Percentiles rank a stretch among this genome's conserved stretches.
Evolutionary conservation across 2,329 filamentous ascomycete genomes (phyloP).

Genomic region (Verticillium isaacii): DNA sequence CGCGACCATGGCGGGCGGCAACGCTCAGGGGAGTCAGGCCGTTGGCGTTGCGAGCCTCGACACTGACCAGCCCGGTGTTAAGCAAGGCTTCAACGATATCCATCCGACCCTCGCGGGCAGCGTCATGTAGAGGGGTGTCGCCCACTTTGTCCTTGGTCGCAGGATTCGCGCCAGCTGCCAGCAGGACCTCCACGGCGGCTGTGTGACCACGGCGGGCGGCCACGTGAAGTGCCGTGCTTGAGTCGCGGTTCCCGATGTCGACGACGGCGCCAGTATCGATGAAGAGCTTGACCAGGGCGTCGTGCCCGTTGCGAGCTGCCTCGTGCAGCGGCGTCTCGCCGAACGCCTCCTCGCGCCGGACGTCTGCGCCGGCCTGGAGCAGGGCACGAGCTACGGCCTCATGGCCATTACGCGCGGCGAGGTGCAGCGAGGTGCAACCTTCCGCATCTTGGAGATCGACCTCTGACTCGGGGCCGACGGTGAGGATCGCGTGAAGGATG

Average conservation of each 20-base stretch:
- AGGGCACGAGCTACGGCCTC: constrained; percentile 8
- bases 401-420: constrained; percentile 13
- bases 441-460: constrained; percentile 10
- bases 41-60: constrained; percentile 12
- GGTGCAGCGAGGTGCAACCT: constrained; percentile 11
- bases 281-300: constrained; percentile 4
- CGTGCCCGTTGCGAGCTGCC: constrained; percentile 8
- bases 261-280: constrained; percentile 11
- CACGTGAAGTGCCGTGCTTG: constrained; percentile 12
- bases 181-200: constrained; percentile 1
- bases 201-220: constrained; percentile 6
- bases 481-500: constrained; percentile 9
- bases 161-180: constrained; percentile 10
- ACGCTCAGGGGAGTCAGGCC: constrained; percentile 13
- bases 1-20: constrained; percentile 11
- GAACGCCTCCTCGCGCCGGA: constrained; percentile 12
- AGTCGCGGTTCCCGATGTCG: constrained; percentile 9
- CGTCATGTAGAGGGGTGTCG: constrained; percentile 13
- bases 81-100: constrained; percentile 11
- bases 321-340: constrained; percentile 11
- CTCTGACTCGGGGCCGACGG: constrained; percentile 1
- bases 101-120: constrained; percentile 9
- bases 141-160: constrained; percentile 12
- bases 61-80: constrained; percentile 9
- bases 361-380: constrained; percentile 8